A percentile compares a stretch with the other conserved stretches of the same genome.
phyloP scores from a whole-genome alignment of 176 grass and related monocot species.

The Puccinellia tenuiflora region DNA sequence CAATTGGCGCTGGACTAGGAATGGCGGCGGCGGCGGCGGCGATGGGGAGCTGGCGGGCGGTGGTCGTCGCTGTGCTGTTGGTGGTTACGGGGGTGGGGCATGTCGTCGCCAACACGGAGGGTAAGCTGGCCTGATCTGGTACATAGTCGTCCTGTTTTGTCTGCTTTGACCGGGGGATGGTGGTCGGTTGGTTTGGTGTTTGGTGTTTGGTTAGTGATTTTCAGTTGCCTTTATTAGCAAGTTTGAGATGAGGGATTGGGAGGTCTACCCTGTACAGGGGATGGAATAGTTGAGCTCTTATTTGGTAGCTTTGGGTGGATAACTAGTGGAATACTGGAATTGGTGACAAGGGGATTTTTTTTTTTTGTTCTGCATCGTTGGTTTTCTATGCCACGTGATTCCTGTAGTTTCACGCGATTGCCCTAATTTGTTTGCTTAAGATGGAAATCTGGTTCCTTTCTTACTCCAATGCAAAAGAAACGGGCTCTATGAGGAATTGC shows the following conservation, averaged over 20 bases:
- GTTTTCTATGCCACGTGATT: no score
- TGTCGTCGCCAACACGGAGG: slow-evolving; percentile 49
- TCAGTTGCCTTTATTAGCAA: not conserved
- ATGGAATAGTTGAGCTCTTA: no score
- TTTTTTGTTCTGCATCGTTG: no score
- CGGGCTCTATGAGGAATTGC: not conserved
- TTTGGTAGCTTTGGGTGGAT: no score
- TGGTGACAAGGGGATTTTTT: no score
- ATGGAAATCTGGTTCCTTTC: not conserved
- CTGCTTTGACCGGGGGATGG: not conserved
- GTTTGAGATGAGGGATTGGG: not conserved
- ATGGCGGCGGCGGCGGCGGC: slow-evolving; percentile 23
- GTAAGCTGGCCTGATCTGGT: slow-evolving; percentile 31
- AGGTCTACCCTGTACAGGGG: not conserved
- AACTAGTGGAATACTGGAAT: no score
- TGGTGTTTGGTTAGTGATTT: not conserved
- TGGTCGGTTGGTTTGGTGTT: not conserved
- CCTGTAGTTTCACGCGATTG: not conserved
- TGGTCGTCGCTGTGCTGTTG: not conserved
- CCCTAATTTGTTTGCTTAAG: not conserved
- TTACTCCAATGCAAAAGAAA: not conserved
- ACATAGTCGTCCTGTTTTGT: not conserved
- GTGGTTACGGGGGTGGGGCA: slow-evolving; percentile 20
- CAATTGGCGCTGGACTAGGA: slow-evolving; percentile 15
- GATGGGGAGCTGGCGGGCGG: slow-evolving; percentile 16